These are phyloP conservation scores for Colletotrichum theobromicola DNA, from an alignment of 2,329 filamentous ascomycete species.

Conservation along the genomic window DNA sequence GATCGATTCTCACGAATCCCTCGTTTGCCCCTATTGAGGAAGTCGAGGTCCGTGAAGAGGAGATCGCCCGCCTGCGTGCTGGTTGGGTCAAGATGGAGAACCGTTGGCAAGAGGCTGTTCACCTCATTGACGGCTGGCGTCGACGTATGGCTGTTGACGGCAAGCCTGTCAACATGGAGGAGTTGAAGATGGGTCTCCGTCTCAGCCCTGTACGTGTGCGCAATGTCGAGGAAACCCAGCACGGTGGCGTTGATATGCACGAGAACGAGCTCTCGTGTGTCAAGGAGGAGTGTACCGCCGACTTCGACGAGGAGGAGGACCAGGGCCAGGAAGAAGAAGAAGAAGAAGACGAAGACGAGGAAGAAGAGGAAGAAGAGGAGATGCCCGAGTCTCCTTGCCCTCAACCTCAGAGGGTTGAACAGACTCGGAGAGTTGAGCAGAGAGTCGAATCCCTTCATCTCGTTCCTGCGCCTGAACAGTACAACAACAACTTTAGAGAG, in stretches of 20 bases:
- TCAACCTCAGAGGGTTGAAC: constrained; percentile 30
- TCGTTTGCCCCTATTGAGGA: constrained; percentile 97
- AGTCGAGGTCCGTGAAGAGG: constrained; percentile 88
- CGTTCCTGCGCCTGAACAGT: constrained; percentile 36
- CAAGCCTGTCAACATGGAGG: constrained; percentile 71
- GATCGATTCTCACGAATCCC: constrained; percentile 87
- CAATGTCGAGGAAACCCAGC: constrained; percentile 53
- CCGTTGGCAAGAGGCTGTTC: constrained; percentile 87
- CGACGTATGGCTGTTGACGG: constrained; percentile 77
- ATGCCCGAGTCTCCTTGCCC: constrained; percentile 31
- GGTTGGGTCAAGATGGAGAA: constrained; percentile 95
- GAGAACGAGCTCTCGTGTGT: constrained; percentile 40
- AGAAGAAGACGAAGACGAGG: constrained; percentile 20
- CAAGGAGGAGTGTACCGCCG: constrained; percentile 36
- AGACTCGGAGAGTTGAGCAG: constrained; percentile 34
- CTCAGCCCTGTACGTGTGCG: constrained; percentile 64
- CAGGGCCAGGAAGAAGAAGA: constrained; percentile 20
- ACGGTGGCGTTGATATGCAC: constrained; percentile 37
- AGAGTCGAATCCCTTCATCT: constrained; percentile 44
- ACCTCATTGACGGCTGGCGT: constrained; percentile 92
- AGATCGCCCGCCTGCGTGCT: constrained; percentile 81
- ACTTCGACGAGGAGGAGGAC: constrained; percentile 47
- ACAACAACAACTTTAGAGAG: not conserved
- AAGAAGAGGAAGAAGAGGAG: constrained; percentile 8
- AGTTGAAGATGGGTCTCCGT: constrained; percentile 71